Conservation (phyloP, 495 filamentous ascomycete genomes). For the Penicillium alfredii region DNA sequence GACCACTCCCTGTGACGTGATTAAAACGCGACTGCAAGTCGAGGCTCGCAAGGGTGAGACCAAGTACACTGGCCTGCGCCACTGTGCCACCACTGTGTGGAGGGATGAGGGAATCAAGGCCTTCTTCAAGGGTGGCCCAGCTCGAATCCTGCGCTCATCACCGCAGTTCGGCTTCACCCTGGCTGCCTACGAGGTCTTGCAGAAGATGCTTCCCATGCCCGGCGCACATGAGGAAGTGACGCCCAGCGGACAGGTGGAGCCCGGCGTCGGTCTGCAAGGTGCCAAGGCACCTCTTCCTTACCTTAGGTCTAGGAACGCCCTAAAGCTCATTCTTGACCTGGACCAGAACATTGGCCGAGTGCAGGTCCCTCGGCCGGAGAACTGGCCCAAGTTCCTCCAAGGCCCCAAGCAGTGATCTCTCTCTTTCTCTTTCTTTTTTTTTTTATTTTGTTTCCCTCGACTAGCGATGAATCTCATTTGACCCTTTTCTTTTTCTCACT, state of each 20-base stretch:
- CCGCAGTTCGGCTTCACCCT: slow-evolving; percentile 98
- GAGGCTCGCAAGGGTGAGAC: slow-evolving; percentile 94
- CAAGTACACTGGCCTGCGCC: slow-evolving; percentile 76
- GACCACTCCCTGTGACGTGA: slow-evolving; percentile 96
- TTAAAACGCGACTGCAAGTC: slow-evolving; percentile 97
- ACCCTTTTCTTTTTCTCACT: slow-evolving; percentile 11
- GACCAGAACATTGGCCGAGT: slow-evolving; percentile 81
- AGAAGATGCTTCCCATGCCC: slow-evolving; percentile 76
- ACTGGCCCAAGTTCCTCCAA: slow-evolving; percentile 38
- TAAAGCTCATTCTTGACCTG: slow-evolving; percentile 93
- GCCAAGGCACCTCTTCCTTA: slow-evolving; percentile 70
- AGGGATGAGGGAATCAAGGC: slow-evolving; percentile 89
- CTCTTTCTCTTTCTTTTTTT: slow-evolving; percentile 18
- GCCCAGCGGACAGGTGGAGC: slow-evolving; percentile 44
- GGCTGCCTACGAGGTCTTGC: slow-evolving; percentile 87
- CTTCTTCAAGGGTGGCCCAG: slow-evolving; percentile 97
- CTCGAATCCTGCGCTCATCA: slow-evolving; percentile 86
- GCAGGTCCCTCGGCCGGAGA: slow-evolving; percentile 49
- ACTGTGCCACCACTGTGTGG: slow-evolving; percentile 75
- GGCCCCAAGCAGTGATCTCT: slow-evolving; percentile 28
- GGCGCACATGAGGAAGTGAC: slow-evolving; percentile 49
- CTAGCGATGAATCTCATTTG: slow-evolving; percentile 30
- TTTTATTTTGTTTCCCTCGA: too few species aligned
- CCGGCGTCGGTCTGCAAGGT: slow-evolving; percentile 49
- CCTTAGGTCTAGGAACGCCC: slow-evolving; percentile 81